Conservation (phyloP, 306 rosid genomes). For the Fagus crenata region DNA sequence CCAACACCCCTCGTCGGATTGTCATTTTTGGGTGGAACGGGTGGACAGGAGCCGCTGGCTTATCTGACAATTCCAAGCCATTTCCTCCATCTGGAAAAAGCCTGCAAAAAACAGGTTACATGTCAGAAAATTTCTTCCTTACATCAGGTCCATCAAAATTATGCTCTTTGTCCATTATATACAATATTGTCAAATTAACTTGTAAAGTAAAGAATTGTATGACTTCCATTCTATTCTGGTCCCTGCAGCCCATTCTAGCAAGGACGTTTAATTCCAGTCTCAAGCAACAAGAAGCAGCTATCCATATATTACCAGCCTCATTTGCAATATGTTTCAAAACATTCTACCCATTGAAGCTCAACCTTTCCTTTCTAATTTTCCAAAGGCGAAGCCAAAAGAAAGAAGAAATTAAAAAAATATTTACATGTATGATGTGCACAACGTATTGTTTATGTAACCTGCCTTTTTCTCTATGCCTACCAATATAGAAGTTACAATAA, state of each 20-base stretch:
- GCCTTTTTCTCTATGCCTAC: neutral
- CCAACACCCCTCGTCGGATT: conserved; percentile 72
- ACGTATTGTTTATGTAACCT: neutral
- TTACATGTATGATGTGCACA: neutral
- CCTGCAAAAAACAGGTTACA: conserved; percentile 35
- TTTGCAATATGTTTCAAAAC: neutral
- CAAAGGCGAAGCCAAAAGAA: neutral
- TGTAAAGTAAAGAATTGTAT: neutral
- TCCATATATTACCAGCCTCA: neutral
- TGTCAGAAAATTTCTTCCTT: neutral
- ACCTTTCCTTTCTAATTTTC: neutral
- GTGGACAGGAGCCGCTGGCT: conserved; percentile 75
- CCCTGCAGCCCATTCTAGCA: conserved; percentile 14
- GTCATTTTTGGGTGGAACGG: conserved; percentile 92
- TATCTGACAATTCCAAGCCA: conserved; percentile 45
- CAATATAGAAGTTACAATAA: neutral
- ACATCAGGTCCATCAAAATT: neutral
- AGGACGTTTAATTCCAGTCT: conserved; percentile 1
- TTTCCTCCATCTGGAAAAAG: conserved; percentile 67
- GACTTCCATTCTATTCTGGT: conserved; percentile 5
- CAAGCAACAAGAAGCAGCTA: conserved; percentile 10
- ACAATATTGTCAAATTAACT: neutral
- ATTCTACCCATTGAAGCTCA: neutral
- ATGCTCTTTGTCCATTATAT: neutral
- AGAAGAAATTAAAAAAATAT: neutral